Evolutionary conservation across 495 filamentous ascomycete species (phyloP).

Genomic region (Cairneyella variabilis): DNA sequence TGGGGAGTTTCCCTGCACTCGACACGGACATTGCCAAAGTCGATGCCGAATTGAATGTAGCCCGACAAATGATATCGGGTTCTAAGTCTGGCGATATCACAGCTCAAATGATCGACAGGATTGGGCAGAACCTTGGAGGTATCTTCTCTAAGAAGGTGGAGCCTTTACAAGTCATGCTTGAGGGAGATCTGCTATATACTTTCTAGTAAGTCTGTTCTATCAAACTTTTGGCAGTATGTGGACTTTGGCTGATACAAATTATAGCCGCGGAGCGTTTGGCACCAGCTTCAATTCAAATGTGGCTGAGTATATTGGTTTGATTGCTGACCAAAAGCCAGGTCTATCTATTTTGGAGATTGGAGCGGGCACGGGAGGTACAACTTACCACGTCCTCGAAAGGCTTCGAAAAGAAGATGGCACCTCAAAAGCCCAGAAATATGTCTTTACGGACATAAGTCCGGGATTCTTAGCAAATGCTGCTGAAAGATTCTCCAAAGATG

Average conservation of each 20-base stretch:
- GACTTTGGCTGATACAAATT: background rate
- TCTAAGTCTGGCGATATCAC: too few species aligned
- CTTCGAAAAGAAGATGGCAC: too few species aligned
- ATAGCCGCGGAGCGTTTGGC: background rate
- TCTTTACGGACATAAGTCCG: background rate
- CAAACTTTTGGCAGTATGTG: background rate
- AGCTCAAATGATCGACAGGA: background rate
- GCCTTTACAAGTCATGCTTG: background rate
- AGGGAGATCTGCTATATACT: background rate
- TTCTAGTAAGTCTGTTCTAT: background rate
- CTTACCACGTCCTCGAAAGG: conserved; percentile 22
- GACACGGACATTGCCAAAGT: background rate
- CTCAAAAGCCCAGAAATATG: too few species aligned
- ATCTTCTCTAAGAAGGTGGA: background rate
- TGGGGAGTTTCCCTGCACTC: background rate
- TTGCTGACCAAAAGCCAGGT: conserved; percentile 36
- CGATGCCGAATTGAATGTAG: background rate
- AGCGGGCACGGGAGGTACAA: conserved; percentile 36
- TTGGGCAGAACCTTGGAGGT: conserved; percentile 8
- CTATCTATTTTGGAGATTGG: conserved; percentile 46
- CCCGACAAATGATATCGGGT: too few species aligned
- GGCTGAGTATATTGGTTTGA: conserved; percentile 16
- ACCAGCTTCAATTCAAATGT: conserved; percentile 24
- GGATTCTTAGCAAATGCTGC: background rate
- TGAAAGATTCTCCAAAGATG: background rate